These are phyloP conservation scores for Citrus maxima DNA, from an alignment of 345 rosid species.

Conservation along the genomic window DNA sequence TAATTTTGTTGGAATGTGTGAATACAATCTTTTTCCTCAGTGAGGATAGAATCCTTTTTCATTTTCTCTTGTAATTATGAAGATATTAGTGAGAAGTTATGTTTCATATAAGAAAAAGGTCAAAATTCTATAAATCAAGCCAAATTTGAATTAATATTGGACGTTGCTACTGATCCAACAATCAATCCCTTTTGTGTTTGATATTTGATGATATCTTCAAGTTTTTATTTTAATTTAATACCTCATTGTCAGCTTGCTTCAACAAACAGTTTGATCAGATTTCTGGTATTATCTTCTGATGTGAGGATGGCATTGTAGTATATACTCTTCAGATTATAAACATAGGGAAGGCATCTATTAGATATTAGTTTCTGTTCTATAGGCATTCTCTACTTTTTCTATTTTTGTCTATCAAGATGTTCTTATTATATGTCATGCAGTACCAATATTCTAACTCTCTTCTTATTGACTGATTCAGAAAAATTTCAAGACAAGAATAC, in stretches of 20 bases:
- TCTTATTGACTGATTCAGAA: slow-evolving; percentile 42
- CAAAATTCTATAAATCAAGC: neutral
- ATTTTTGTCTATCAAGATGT: neutral
- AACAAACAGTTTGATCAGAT: neutral
- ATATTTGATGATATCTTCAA: neutral
- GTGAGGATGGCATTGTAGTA: neutral
- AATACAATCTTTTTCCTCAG: neutral
- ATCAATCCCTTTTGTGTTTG: neutral
- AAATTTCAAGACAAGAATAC: slow-evolving; percentile 88
- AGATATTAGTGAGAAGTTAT: neutral
- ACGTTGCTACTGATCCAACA: neutral
- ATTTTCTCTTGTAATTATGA: neutral
- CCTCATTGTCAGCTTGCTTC: neutral
- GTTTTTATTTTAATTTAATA: neutral
- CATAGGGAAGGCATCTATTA: neutral
- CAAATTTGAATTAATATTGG: neutral
- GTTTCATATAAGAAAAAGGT: neutral
- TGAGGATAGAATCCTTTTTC: neutral
- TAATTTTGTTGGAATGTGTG: neutral
- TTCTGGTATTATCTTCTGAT: neutral
- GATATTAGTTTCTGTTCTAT: neutral
- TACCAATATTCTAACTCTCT: neutral
- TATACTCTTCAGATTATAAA: neutral
- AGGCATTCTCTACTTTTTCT: neutral
- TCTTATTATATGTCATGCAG: neutral